Evolutionary conservation across 2,329 filamentous ascomycete genomes (phyloP).

Genomic region (Metarhizium rileyi): DNA sequence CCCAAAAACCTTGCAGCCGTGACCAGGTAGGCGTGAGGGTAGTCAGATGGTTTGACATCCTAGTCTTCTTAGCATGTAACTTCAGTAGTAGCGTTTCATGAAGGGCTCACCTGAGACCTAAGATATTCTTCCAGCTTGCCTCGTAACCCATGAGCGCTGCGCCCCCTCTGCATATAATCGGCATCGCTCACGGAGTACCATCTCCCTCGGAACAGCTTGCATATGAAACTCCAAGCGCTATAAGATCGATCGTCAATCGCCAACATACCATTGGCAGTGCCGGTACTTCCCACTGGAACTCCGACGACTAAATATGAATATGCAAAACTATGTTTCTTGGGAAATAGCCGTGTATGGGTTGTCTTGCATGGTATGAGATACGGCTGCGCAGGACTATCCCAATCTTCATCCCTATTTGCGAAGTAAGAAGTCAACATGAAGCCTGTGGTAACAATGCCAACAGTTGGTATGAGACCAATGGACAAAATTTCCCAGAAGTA

Average conservation of each 20-base stretch:
- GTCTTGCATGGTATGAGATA: constrained; percentile 56
- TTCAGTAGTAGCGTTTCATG: constrained; percentile 6
- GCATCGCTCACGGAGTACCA: constrained; percentile 53
- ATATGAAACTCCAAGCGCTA: background rate
- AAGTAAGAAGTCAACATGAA: background rate
- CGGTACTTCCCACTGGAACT: constrained; percentile 54
- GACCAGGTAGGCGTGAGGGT: constrained; percentile 59
- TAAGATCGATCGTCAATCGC: constrained; percentile 28
- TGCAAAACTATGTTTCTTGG: constrained; percentile 55
- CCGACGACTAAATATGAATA: constrained; percentile 65
- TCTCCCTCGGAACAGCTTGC: constrained; percentile 4
- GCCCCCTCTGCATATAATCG: constrained; percentile 52
- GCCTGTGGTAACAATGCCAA: background rate
- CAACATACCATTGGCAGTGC: constrained; percentile 44
- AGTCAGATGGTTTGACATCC: constrained; percentile 47
- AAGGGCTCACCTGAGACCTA: constrained; percentile 38
- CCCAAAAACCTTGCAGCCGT: constrained; percentile 61
- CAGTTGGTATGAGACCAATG: background rate
- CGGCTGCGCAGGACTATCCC: constrained; percentile 20
- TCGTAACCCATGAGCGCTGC: constrained; percentile 42
- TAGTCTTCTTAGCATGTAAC: constrained; percentile 22
- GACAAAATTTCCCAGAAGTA: background rate
- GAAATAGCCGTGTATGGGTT: constrained; percentile 56
- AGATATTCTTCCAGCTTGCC: constrained; percentile 55
- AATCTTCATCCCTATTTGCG: background rate